Conservation (phyloP, 2,329 filamentous ascomycete genomes). For the Phialocephala subalpina region DNA sequence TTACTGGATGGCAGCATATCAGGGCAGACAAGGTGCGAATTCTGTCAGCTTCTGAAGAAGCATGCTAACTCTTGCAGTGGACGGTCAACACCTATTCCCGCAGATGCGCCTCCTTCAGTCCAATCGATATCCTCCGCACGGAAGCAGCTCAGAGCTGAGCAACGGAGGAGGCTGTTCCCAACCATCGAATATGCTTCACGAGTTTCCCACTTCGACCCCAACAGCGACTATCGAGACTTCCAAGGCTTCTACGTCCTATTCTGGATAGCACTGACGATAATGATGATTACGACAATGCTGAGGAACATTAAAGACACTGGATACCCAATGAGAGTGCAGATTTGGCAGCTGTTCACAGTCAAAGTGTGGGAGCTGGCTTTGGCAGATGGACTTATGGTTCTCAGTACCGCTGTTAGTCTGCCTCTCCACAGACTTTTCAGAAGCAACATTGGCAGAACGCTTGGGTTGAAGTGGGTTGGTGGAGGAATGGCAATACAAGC, state of each 20-base stretch:
- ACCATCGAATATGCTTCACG: conserved; percentile 90
- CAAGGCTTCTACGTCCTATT: conserved; percentile 98
- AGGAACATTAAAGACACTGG: conserved; percentile 95
- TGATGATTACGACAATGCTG: conserved; percentile 94
- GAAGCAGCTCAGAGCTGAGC: conserved; percentile 82
- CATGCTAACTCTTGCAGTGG: conserved; percentile 61
- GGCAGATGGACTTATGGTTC: conserved; percentile 87
- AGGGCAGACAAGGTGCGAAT: conserved; percentile 40
- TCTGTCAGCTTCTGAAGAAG: not conserved
- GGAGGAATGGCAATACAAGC: conserved; percentile 87
- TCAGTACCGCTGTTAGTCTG: conserved; percentile 73
- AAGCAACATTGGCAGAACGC: conserved; percentile 54
- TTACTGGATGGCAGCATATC: conserved; percentile 34
- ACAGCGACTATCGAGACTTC: conserved; percentile 92
- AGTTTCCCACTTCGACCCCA: conserved; percentile 94
- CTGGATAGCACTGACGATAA: conserved; percentile 96
- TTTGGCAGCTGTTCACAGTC: conserved; percentile 87
- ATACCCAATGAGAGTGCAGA: conserved; percentile 81
- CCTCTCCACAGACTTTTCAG: conserved; percentile 77
- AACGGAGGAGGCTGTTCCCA: conserved; percentile 86
- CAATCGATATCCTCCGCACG: conserved; percentile 86
- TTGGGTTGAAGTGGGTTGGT: conserved; percentile 73
- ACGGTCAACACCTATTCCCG: conserved; percentile 81
- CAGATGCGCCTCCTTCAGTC: conserved; percentile 91
- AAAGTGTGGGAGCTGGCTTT: conserved; percentile 89